These are phyloP conservation scores for Gaeumannomyces tritici DNA, from an alignment of 2,329 filamentous ascomycete genomes.

Conservation along the genomic window DNA sequence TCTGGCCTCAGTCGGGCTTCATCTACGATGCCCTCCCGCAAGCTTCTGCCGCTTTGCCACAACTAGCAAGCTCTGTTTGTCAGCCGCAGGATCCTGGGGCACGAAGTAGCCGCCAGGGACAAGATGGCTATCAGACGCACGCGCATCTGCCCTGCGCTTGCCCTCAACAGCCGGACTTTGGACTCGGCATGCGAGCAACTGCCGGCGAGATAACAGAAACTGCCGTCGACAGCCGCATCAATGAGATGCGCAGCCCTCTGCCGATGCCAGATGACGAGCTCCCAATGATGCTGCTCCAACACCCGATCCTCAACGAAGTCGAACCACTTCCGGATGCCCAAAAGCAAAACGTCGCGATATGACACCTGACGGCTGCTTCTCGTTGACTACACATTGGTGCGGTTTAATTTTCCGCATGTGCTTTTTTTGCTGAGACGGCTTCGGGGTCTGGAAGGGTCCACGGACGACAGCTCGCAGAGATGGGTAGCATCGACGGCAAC, in stretches of 20 bases:
- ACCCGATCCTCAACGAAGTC: neutral
- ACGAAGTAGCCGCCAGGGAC: neutral
- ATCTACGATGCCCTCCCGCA: neutral
- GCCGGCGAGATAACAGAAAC: neutral
- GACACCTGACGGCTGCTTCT: neutral
- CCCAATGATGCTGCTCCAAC: neutral
- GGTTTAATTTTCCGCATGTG: neutral
- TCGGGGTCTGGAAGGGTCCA: neutral
- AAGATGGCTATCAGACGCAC: too few species aligned
- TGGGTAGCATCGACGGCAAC: neutral
- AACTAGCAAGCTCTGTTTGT: neutral
- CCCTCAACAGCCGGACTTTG: neutral
- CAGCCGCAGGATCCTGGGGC: neutral
- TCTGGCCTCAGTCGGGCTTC: neutral
- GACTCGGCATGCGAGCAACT: neutral
- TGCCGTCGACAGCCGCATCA: neutral
- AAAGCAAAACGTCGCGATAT: neutral
- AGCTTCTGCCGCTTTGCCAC: neutral
- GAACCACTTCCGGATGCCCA: neutral
- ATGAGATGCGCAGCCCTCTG: neutral
- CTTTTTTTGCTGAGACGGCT: too few species aligned
- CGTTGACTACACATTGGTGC: neutral
- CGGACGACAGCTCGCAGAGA: neutral
- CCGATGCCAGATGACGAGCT: neutral
- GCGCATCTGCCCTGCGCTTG: neutral